Conservation (phyloP, 1,284 basidiomycete species). For the Dichomitus squalens region DNA sequence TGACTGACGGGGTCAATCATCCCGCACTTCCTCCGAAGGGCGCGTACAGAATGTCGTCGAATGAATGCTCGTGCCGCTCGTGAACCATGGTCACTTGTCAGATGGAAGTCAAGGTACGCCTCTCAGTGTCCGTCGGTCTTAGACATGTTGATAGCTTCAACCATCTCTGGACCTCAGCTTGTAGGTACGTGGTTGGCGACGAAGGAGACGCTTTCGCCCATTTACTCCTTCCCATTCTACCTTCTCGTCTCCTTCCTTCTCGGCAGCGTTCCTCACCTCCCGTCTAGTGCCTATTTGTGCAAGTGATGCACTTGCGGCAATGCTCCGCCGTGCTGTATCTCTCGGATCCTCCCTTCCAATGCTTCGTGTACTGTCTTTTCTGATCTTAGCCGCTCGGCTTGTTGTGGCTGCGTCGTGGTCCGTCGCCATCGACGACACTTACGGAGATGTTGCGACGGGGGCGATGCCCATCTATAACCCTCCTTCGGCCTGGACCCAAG, state of each 20-base stretch:
- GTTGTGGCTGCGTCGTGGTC: conserved; percentile 2
- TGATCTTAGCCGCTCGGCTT: conserved; percentile 3
- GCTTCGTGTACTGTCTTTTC: not conserved
- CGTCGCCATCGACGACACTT: conserved; percentile 22
- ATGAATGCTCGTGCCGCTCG: not conserved
- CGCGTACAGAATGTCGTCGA: not conserved
- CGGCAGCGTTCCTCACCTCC: not conserved
- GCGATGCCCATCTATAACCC: conserved; percentile 13
- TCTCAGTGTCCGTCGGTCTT: not conserved
- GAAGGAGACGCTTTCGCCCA: not conserved
- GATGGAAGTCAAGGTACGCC: conserved; percentile 3
- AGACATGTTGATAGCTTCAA: conserved; percentile 1
- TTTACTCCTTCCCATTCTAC: not conserved
- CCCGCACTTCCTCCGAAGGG: not conserved
- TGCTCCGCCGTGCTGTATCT: not conserved
- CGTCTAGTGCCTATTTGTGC: not conserved
- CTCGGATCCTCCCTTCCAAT: not conserved
- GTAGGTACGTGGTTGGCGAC: not conserved
- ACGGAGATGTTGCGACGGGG: conserved; percentile 17
- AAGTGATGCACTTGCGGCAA: not conserved
- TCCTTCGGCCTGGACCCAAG: conserved; percentile 13
- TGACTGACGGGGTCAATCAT: conserved; percentile 17
- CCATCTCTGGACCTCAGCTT: not conserved
- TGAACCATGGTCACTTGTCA: not conserved
- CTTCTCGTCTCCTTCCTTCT: not conserved